Percentiles rank a stretch among this genome's conserved stretches.
Conservation (phyloP, 345 rosid genomes). For the Capsella bursapastoris region DNA sequence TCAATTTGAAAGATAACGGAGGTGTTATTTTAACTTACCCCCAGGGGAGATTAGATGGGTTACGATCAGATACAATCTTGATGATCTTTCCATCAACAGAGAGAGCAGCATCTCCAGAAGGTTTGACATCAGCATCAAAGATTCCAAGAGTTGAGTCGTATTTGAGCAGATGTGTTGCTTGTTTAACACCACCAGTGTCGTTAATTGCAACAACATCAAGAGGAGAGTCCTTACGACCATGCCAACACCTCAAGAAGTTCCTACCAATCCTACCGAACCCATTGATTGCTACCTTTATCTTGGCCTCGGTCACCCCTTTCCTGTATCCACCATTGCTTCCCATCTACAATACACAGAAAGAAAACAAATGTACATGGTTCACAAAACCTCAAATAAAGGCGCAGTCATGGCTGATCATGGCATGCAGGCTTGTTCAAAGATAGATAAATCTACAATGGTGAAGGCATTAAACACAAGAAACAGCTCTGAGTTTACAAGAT, state of each 20-base stretch:
- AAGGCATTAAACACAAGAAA: slow-evolving; percentile 12
- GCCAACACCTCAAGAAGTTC: slow-evolving; percentile 99
- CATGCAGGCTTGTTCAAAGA: slow-evolving; percentile 27
- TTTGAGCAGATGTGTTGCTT: slow-evolving; percentile 96
- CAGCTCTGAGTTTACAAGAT: slow-evolving; percentile 17
- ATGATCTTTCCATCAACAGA: slow-evolving; percentile 98
- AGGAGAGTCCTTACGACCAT: slow-evolving; percentile 90
- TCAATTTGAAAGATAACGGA: background rate
- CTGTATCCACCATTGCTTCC: slow-evolving; percentile 71
- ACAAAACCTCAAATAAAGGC: background rate
- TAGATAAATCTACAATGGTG: slow-evolving; percentile 22
- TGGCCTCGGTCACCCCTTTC: slow-evolving; percentile 78
- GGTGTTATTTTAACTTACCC: slow-evolving; percentile 51
- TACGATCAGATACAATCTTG: slow-evolving; percentile 83
- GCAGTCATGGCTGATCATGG: slow-evolving; percentile 33
- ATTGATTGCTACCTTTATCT: slow-evolving; percentile 94
- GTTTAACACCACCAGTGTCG: slow-evolving; percentile 94
- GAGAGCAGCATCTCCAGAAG: slow-evolving; percentile 76
- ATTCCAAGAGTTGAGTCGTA: slow-evolving; percentile 96
- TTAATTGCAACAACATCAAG: slow-evolving; percentile 86
- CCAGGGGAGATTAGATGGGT: slow-evolving; percentile 86
- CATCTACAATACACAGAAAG: slow-evolving; percentile 50
- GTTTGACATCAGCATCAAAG: slow-evolving; percentile 91
- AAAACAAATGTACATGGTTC: slow-evolving; percentile 7
- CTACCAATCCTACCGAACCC: slow-evolving; percentile 98